Evolutionary conservation across 352 stramenopile genomes (phyloP), one percentile per base, ranked within the genome.

Genomic region (Phytopythium helicoides): DNA sequence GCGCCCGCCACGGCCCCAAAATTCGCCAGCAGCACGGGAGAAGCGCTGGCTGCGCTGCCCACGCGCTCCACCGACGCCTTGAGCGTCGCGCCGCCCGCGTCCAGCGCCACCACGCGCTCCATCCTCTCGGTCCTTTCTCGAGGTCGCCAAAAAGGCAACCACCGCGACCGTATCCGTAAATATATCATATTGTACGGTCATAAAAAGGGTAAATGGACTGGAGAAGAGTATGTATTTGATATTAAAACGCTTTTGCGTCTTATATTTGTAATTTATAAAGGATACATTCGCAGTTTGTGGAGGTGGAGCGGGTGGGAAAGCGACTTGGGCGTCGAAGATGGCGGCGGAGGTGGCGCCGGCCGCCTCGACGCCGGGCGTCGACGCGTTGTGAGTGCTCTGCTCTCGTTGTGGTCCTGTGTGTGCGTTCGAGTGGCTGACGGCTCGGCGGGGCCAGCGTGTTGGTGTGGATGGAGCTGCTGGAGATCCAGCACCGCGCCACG

Each of bases 21-120:
- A 47, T 89, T 89, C 5, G 64, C 66, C 49, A 89, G 69, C 28
- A 76, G 45, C 51, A 62, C 31, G 4, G 55, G 42, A 0, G 38
- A 49, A 8, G 25, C 31, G 11, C 14, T 52, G 3, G 18, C 16
- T 36, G 25, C 14, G 49, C 35, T n/a, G 14, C 47, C 41, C 15
- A 53, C 4, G 8, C 19, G 18, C 18, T 84, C 64, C 16, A 86
- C 62, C 19, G 76, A 71, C 53, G 81, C 77, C 60, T 87, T 86
- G 44, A 91, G 62, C 60, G 77, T 79, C 39, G 68, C 71, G 45
- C 77, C 81, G 41, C 81, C 81, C 1, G 65, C 65, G 45, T 91
- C 81, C 28, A 91, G 54, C 22, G 66, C 76, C 18, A 89, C 56
- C 10, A 86, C 74, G 34, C 58, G 67, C 52, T 64, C 62, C 16